A percentile compares a stretch with the other conserved stretches of the same genome.
These are phyloP conservation scores for sweet orange (Citrus sinensis) DNA, from an alignment of 345 rosid genomes.

Conservation along the genomic window DVS_A1.0 CM039167.1:15480001-15480500, in stretches of 20 bases:
- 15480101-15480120: neutral
- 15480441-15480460: neutral
- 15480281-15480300: neutral
- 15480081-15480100: neutral
- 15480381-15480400: neutral
- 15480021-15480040: no score
- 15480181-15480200: neutral
- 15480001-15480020: slow-evolving; percentile 23
- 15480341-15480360: neutral
- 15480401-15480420: neutral
- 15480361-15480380: neutral
- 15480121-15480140: neutral
- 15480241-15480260: neutral
- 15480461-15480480: no score
- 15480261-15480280: neutral
- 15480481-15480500: no score
- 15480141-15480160: neutral
- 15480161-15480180: neutral
- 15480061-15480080: no score
- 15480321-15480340: neutral
- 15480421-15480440: neutral
- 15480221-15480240: neutral
- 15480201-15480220: neutral
- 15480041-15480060: no score
- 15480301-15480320: neutral